Conservation (phyloP, 768 basidiomycete genomes). For the Leccinum boreale region DNA sequence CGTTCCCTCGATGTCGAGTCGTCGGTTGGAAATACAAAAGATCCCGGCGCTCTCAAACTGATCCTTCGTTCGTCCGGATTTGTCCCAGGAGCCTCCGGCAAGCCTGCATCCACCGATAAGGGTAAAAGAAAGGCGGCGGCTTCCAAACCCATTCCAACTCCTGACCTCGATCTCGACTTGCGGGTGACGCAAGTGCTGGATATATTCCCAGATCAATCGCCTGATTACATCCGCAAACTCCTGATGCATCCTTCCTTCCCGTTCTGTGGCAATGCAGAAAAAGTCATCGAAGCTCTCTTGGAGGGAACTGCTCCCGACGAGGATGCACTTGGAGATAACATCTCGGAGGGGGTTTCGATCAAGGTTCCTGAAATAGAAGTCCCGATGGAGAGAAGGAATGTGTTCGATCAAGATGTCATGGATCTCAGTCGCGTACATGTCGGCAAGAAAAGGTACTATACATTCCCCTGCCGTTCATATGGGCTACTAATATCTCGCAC, state of each 20-base stretch:
- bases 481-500: conserved; percentile 2
- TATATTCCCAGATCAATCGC: conserved; percentile 62
- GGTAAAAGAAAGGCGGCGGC: conserved; percentile 41
- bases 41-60: conserved; percentile 59
- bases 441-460: conserved; percentile 64
- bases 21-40: conserved; percentile 18
- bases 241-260: conserved; percentile 45
- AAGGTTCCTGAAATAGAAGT: conserved; percentile 1
- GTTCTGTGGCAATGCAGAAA: conserved; percentile 56
- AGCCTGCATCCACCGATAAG: conserved; percentile 20
- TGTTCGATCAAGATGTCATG: conserved; percentile 72
- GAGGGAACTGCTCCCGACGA: conserved; percentile 61
- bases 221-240: conserved; percentile 56
- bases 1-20: conserved; percentile 34
- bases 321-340: conserved; percentile 25
- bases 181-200: conserved; percentile 71
- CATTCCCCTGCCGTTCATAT: not conserved
- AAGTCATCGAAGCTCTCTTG: conserved; percentile 66
- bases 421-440: conserved; percentile 56
- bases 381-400: conserved; percentile 56
- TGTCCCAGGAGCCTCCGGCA: conserved; percentile 22
- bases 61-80: conserved; percentile 61
- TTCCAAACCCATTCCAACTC: conserved; percentile 8
- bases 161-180: conserved; percentile 48
- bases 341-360: not conserved